Evolutionary conservation across 2,329 filamentous ascomycete species (phyloP).

Genomic region (Fusarium penzigii): DNA sequence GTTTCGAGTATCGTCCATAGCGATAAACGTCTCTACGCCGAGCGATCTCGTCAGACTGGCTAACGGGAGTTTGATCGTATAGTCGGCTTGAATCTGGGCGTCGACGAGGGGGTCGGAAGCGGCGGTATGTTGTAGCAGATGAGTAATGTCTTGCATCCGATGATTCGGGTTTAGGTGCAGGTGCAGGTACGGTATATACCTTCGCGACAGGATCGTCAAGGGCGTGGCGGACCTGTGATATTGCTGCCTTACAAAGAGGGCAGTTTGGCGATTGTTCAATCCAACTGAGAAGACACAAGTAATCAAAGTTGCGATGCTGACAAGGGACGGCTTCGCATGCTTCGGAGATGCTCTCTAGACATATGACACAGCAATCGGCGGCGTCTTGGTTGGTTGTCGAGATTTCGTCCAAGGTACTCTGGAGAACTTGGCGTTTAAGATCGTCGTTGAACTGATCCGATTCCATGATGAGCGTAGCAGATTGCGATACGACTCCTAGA

Average conservation of each 20-base stretch:
- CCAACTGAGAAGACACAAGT: conserved; percentile 82
- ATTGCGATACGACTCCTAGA: neutral
- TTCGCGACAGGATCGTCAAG: conserved; percentile 48
- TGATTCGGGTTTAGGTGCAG: neutral
- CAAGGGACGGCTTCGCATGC: conserved; percentile 74
- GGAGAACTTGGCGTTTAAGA: conserved; percentile 44
- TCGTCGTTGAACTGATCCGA: conserved; percentile 21
- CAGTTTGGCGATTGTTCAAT: conserved; percentile 71
- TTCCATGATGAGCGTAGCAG: conserved; percentile 22
- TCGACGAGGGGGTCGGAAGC: conserved; percentile 2
- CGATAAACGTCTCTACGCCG: conserved; percentile 74
- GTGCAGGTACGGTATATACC: conserved; percentile 52
- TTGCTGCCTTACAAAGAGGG: conserved; percentile 70
- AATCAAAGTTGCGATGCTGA: conserved; percentile 80
- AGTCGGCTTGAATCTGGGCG: conserved; percentile 10
- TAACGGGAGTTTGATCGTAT: conserved; percentile 4
- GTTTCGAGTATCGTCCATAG: conserved; percentile 71
- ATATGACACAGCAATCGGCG: conserved; percentile 74
- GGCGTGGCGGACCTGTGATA: conserved; percentile 65
- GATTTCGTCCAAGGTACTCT: conserved; percentile 47
- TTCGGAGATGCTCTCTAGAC: conserved; percentile 74
- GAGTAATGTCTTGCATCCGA: conserved; percentile 6
- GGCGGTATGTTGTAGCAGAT: conserved; percentile 1
- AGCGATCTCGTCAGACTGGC: conserved; percentile 19
- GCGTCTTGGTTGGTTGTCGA: conserved; percentile 27